A percentile compares a stretch with the other conserved stretches of the same genome.
Evolutionary conservation across 345 rosid genomes (phyloP).

Genomic region (Salix koriyanagi): DNA sequence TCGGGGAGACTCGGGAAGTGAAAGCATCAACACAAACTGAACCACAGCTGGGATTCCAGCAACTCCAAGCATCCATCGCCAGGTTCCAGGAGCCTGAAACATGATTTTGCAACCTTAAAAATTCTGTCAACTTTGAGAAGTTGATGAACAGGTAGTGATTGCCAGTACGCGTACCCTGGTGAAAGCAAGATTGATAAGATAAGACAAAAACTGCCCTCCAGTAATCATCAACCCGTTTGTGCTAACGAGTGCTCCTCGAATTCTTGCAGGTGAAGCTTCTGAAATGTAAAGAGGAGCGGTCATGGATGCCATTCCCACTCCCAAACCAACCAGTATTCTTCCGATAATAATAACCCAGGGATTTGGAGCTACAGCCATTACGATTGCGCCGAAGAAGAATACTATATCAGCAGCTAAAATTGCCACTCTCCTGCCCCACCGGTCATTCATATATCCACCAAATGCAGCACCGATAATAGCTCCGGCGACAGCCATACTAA

Average conservation of each 20-base stretch:
- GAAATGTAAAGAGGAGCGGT: slow-evolving; percentile 86
- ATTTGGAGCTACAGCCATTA: slow-evolving; percentile 71
- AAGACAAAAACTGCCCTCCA: slow-evolving; percentile 82
- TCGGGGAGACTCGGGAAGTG: slow-evolving; percentile 82
- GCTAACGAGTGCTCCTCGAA: slow-evolving; percentile 83
- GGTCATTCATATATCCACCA: slow-evolving; percentile 78
- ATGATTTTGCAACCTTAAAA: not conserved
- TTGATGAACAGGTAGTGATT: not conserved
- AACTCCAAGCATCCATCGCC: slow-evolving; percentile 93
- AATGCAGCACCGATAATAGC: slow-evolving; percentile 83
- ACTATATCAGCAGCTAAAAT: slow-evolving; percentile 60
- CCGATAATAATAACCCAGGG: slow-evolving; percentile 77
- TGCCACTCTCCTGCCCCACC: slow-evolving; percentile 58
- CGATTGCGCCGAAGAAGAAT: slow-evolving; percentile 58
- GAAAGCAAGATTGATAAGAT: slow-evolving; percentile 77
- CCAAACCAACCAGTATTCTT: slow-evolving; percentile 71
- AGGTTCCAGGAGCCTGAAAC: slow-evolving; percentile 46
- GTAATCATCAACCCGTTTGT: slow-evolving; percentile 73
- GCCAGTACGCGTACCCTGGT: slow-evolving; percentile 34
- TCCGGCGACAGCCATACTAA: slow-evolving; percentile 87
- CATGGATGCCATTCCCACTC: slow-evolving; percentile 99
- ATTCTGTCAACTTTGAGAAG: not conserved
- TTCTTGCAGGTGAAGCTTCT: slow-evolving; percentile 81
- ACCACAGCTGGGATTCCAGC: slow-evolving; percentile 59
- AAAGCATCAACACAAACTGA: slow-evolving; percentile 63